These are phyloP conservation scores for Trichoderma sp. DNA, from an alignment of 2,329 filamentous ascomycete genomes.

Conservation along the genomic window DNA sequence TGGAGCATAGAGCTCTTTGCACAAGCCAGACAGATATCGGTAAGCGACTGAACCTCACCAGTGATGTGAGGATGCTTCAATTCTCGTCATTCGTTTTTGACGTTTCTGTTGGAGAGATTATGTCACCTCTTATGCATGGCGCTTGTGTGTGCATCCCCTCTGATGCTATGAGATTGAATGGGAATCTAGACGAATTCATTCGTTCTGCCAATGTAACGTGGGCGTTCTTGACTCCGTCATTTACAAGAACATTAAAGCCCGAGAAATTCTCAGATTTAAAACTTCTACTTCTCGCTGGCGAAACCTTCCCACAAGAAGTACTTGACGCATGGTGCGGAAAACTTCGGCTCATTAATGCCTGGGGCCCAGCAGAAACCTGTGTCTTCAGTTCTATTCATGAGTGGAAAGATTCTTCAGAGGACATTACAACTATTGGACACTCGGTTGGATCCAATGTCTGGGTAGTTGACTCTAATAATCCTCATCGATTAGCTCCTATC, in stretches of 20 bases:
- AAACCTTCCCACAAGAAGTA: neutral
- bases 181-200: neutral
- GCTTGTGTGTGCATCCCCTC: constrained; percentile 23
- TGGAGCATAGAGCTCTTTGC: constrained; percentile 10
- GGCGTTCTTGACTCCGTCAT: constrained; percentile 9
- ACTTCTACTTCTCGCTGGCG: neutral
- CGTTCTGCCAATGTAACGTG: neutral
- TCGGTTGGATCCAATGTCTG: constrained; percentile 9
- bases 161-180: neutral
- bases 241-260: neutral
- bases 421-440: neutral
- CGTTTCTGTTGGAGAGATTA: constrained; percentile 19
- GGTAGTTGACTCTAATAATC: constrained; percentile 16
- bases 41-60: neutral
- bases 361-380: constrained; percentile 17
- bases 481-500: neutral
- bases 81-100: constrained; percentile 25
- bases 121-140: constrained; percentile 15
- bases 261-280: neutral
- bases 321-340: constrained; percentile 1
- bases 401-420: neutral
- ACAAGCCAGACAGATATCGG: neutral
- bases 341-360: constrained; percentile 16
- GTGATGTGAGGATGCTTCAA: constrained; percentile 10
- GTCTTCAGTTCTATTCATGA: constrained; percentile 8